Evolutionary conservation across 768 basidiomycete genomes (phyloP).

Genomic region (Rhodotorula sphaerocarpa): DNA sequence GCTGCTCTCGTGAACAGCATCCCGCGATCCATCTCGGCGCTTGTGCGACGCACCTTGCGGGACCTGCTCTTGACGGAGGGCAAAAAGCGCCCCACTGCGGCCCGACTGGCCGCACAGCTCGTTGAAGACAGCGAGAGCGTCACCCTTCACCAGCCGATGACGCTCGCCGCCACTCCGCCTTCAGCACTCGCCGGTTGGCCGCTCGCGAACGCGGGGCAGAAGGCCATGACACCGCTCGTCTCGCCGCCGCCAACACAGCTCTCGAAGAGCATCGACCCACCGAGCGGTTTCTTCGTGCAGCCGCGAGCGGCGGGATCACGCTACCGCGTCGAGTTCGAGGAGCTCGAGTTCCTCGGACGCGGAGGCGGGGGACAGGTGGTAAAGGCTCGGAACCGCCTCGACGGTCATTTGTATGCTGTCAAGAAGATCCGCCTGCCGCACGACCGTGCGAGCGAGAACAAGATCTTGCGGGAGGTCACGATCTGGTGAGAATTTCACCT

Average conservation of each 20-base stretch:
- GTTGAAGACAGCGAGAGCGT: conserved; percentile 24
- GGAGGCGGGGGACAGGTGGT: conserved; percentile 41
- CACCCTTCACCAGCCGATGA: background rate
- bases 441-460: conserved; percentile 32
- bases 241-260: conserved; percentile 19
- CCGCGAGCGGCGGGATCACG: conserved; percentile 27
- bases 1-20: conserved; percentile 23
- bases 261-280: conserved; percentile 22
- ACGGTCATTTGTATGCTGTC: conserved; percentile 35
- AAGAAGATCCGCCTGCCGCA: conserved; percentile 39
- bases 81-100: conserved; percentile 26
- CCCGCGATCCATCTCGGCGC: too few relatives aligned
- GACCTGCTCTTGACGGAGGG: conserved; percentile 30
- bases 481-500: conserved; percentile 29
- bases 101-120: conserved; percentile 6
- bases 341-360: conserved; percentile 37
- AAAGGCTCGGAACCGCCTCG: conserved; percentile 39
- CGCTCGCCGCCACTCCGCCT: conserved; percentile 21
- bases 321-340: conserved; percentile 38
- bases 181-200: conserved; percentile 17
- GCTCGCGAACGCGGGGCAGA: background rate
- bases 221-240: conserved; percentile 10
- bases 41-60: conserved; percentile 23
- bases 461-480: conserved; percentile 39
- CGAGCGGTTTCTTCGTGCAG: conserved; percentile 37